Evolutionary conservation across 1,139 yeast genomes (phyloP).

Genomic region (Candida labiduridarum): DNA sequence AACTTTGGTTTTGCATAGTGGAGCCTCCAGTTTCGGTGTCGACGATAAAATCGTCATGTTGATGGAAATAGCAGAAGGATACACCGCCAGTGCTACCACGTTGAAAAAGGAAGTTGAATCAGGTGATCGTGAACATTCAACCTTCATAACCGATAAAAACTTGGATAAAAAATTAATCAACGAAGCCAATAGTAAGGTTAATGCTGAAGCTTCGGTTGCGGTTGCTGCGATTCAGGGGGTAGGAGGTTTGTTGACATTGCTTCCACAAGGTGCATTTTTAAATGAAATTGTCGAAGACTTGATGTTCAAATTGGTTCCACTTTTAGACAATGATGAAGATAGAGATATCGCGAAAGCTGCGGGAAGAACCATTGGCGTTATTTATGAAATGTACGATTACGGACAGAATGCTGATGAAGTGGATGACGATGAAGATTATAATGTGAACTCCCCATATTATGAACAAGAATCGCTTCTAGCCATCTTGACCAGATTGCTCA

Average conservation of each 20-base stretch:
- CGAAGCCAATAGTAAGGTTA: conserved; percentile 36
- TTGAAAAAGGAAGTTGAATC: conserved; percentile 35
- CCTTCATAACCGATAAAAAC: conserved; percentile 39
- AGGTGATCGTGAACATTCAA: conserved; percentile 50
- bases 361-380: conserved; percentile 62
- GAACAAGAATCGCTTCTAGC: conserved; percentile 56
- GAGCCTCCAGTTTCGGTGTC: conserved; percentile 52
- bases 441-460: conserved; percentile 56
- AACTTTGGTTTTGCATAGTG: conserved; percentile 48
- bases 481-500: conserved; percentile 48
- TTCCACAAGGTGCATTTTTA: conserved; percentile 40
- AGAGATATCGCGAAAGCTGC: conserved; percentile 53
- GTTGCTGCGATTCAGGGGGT: conserved; percentile 51
- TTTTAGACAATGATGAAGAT: conserved; percentile 46
- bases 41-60: conserved; percentile 48
- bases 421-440: conserved; percentile 43
- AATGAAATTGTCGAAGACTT: conserved; percentile 45
- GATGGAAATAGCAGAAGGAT: conserved; percentile 51
- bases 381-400: conserved; percentile 61
- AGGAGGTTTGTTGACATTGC: conserved; percentile 47
- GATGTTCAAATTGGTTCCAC: conserved; percentile 40
- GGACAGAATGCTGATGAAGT: conserved; percentile 27
- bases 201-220: conserved; percentile 42
- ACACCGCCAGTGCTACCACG: conserved; percentile 36
- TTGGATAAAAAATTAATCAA: conserved; percentile 39